phyloP scores from a whole-genome alignment of 257 asterid genomes.

The Nicotiana tomentosiformis region DNA sequence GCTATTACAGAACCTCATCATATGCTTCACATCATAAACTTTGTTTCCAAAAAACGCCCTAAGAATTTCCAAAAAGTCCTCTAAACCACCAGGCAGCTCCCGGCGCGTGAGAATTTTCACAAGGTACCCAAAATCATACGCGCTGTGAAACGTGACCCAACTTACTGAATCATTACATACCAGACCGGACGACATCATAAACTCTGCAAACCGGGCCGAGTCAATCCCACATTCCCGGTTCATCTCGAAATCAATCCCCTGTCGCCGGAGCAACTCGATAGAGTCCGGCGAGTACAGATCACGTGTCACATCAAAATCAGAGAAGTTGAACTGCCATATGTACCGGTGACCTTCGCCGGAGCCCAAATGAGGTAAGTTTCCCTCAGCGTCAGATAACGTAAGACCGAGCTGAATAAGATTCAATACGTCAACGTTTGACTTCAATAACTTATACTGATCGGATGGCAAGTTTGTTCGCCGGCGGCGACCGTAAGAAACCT shows the following conservation, averaged over 20 bases:
- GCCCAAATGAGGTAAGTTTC: constrained; percentile 40
- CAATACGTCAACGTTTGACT: constrained; percentile 47
- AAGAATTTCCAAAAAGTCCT: constrained; percentile 37
- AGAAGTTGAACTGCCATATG: constrained; percentile 62
- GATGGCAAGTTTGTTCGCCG: constrained; percentile 16
- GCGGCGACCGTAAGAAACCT: neutral
- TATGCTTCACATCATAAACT: constrained; percentile 53
- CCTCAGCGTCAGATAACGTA: constrained; percentile 50
- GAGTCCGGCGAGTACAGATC: constrained; percentile 47
- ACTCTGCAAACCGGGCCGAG: constrained; percentile 31
- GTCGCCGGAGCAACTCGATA: constrained; percentile 39
- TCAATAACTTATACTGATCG: constrained; percentile 38
- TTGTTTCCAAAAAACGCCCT: constrained; percentile 32
- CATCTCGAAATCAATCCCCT: constrained; percentile 36
- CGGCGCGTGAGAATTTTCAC: constrained; percentile 50
- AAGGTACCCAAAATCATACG: constrained; percentile 57
- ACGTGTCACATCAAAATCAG: constrained; percentile 34
- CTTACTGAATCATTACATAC: constrained; percentile 41
- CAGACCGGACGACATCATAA: constrained; percentile 54
- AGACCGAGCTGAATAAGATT: constrained; percentile 48
- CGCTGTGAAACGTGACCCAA: constrained; percentile 56
- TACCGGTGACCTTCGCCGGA: constrained; percentile 26
- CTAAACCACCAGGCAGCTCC: constrained; percentile 31
- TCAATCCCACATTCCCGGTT: constrained; percentile 23
- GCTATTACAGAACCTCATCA: constrained; percentile 47